Evolutionary conservation across 2,329 filamentous ascomycete species (phyloP), one percentile per base, ranked within the genome.

Genomic region (Alternaria viburni): DNA sequence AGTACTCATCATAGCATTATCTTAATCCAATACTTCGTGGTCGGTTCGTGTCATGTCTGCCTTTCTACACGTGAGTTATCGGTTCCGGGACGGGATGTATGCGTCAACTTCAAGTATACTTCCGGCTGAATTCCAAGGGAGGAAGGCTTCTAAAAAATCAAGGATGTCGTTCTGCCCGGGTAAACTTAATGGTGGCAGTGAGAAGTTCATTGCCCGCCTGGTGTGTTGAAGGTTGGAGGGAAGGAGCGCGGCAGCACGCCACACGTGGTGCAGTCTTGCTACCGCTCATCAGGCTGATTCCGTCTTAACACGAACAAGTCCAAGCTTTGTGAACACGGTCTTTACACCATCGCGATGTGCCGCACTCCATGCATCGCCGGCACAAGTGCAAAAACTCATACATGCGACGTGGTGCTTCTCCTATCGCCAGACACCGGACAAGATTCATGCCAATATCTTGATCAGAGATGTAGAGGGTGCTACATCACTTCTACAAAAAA

Each of bases 81-180:
- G 4, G 32, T n/a, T 36, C 32, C 32, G 7, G 32, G 32, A 36
- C 15, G 7, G 32, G 32, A 36, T 36, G 4, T 9, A 36, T n/a
- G 32, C 32, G 0, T n/a, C 7, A 1, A 0, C 32, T 9, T n/a
- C 0, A 0, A 36, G 32, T n/a, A 1, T n/a, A 3, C 15, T n/a
- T 36, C 7, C 28, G 28, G 28, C 28, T 32, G 6, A 6, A 13
- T 3, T 7, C 12, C 28, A 13, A 30, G 5, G 5, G 12, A 30
- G 28, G 2, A 30, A 30, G 28, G 12, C 12, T 11, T 13, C 5
- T 6, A 30, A 13, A 13, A 30, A 3, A 7, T 32, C 6, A 2
- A 8, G 12, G 6, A 36, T n/a, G 32, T 0, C 32, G 32, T n/a
- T 36, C 4, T 36, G 32, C 32, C 32, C 32, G 32, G 32, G 32